Evolutionary conservation across 2,329 filamentous ascomycete genomes (phyloP).

Genomic region (Ceratocystiopsis brevicomis): DNA sequence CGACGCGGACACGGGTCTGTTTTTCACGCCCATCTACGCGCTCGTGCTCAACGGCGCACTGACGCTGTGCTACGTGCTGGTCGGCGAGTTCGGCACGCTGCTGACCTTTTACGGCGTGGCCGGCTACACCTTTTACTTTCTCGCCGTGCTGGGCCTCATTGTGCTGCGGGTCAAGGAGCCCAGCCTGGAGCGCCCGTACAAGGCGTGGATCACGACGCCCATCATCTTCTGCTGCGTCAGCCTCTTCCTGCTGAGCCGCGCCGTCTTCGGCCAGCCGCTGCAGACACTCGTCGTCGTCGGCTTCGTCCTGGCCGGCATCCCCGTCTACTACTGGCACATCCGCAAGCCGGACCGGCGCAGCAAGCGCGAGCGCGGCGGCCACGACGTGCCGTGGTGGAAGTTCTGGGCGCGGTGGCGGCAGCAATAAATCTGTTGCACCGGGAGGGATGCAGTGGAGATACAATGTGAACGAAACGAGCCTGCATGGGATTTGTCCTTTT

Average conservation of each 20-base stretch:
- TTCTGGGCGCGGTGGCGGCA: constrained; percentile 33
- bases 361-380: constrained; percentile 21
- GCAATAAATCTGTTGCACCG: background rate
- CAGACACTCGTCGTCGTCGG: constrained; percentile 75
- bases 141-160: constrained; percentile 84
- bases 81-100: constrained; percentile 81
- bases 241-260: constrained; percentile 72
- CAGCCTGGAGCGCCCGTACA: constrained; percentile 72
- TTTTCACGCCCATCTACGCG: constrained; percentile 87
- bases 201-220: constrained; percentile 90
- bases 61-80: constrained; percentile 57
- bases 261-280: constrained; percentile 75
- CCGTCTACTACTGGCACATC: constrained; percentile 78
- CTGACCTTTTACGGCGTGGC: constrained; percentile 96
- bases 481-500: background rate
- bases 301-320: constrained; percentile 69
- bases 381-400: constrained; percentile 31
- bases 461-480: no score
- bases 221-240: constrained; percentile 98
- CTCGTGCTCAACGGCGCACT: constrained; percentile 63
- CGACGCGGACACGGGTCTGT: constrained; percentile 62
- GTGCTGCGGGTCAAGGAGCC: constrained; percentile 77
- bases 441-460: no score
- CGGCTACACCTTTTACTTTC: constrained; percentile 92
- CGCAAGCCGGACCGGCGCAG: constrained; percentile 28